These are phyloP conservation scores for Monosporascus sp. DNA, from an alignment of 2,329 filamentous ascomycete species.

Conservation along the genomic window DNA sequence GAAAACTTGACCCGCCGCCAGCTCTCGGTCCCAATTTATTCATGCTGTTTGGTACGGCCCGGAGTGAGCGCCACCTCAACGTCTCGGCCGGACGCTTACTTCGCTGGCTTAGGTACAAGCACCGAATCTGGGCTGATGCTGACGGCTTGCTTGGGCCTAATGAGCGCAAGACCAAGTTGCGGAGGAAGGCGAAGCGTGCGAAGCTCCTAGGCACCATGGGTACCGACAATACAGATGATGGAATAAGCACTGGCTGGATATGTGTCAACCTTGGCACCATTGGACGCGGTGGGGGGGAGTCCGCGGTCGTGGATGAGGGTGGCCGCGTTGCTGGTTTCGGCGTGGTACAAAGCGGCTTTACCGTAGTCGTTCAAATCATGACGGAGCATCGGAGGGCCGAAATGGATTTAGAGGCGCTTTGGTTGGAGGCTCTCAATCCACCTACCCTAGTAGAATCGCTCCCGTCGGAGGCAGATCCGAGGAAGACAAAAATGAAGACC, in stretches of 20 bases:
- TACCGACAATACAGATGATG: slow-evolving; percentile 67
- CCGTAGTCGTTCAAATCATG: slow-evolving; percentile 54
- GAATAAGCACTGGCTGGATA: slow-evolving; percentile 90
- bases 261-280: slow-evolving; percentile 83
- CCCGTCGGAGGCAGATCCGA: background rate
- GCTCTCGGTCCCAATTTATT: slow-evolving; percentile 83
- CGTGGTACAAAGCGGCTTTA: slow-evolving; percentile 41
- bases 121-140: slow-evolving; percentile 70
- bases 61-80: slow-evolving; percentile 89
- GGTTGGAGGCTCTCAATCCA: slow-evolving; percentile 33
- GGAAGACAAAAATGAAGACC: slow-evolving; percentile 9
- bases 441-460: slow-evolving; percentile 2
- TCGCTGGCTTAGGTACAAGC: slow-evolving; percentile 72
- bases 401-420: slow-evolving; percentile 49
- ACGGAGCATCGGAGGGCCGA: slow-evolving; percentile 49
- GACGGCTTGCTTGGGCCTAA: slow-evolving; percentile 87
- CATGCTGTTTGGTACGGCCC: slow-evolving; percentile 88
- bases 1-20: slow-evolving; percentile 76
- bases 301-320: slow-evolving; percentile 39
- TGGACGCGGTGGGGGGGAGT: slow-evolving; percentile 47
- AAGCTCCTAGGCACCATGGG: slow-evolving; percentile 70
- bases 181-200: slow-evolving; percentile 73
- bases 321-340: slow-evolving; percentile 76
- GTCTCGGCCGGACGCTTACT: slow-evolving; percentile 86
- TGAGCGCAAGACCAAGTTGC: slow-evolving; percentile 82